Evolutionary conservation across 306 rosid genomes (phyloP), one percentile per base, ranked within the genome.

Genomic region (Adenanthera pavonina): DNA sequence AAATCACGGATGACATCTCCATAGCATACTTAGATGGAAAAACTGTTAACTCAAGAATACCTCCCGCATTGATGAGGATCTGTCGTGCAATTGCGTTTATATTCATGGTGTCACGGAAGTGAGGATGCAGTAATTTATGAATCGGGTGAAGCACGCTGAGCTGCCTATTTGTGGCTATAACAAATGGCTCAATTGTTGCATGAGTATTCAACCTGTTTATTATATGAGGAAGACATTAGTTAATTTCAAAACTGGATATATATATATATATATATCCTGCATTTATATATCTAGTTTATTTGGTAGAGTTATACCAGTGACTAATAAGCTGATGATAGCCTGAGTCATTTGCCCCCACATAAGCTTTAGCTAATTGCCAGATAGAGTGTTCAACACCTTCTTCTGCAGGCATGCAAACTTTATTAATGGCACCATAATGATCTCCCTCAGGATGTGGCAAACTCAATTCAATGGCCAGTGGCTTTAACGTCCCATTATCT

Each of bases 291-390:
- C 70, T 52, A 14, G 49, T 74, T 74, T 68, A 11, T 72, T 14
- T 54, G 48, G 72, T 20, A 66, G 65, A 73, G 36, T 52, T 76
- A 52, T 87, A 94, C 98, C 97, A 94, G 74, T 94, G 97, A 84
- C 94, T 89, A 60, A 91, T 13, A 34, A 94, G 97, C 74, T 91
- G 94, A 89, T 94, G 98, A 75, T 86, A 81, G 25, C 97, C 97
- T 0, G 96, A 87, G 81, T 91, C 98, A 16, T 87, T 91, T 43
- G 87, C 84, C 15, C 72, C 87, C 1, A 91, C 98, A 73, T 88
- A 94, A 79, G 92, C 97, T 80, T 94, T 94, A 7, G 97, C 98
- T n/a, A 92, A 72, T 81, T 87, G 93, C 98, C 98, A 92, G 11
- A 89, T 35, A 34, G 89, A 84, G 14, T 83, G 72, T 81, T 89